Base-by-base conservation (phyloP, 495 filamentous ascomycete genomes). In the Platismatia glauca region DNA sequence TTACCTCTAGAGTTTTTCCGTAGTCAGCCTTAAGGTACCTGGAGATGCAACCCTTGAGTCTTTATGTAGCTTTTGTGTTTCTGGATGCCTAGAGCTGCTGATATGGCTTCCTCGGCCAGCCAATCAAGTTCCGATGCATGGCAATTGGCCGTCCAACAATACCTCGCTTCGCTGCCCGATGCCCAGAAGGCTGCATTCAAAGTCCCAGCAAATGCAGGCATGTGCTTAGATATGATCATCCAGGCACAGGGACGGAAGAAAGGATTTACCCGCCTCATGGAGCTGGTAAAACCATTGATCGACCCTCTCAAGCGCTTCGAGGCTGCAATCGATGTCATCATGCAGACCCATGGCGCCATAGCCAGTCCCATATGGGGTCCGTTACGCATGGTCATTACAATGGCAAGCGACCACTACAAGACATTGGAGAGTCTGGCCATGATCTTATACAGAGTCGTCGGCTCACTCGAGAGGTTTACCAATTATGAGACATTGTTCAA, bases 401-500 rank as follows among this genome's bases (percentile, higher is more conserved):
- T 62, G 29, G 60, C 60, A 38, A 63, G 61, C 50, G 69, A 71
- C 53, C 66, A 70, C 55, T 68, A 70, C 58, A 68, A 61, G 37
- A 70, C 69, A 9, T 52, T 70, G 7, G 65, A 71, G 53, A 70
- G 59, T 44, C 58, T 71, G 61, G 65, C 66, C 27, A 68, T 70
- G 65, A 68, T 68, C 18, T 52, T 71, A 2, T 60, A 70, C 52
- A 61, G 66, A 43, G 57, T 71, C 31, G 66, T 71, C 29, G 68
- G 68, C 39, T 70, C 69, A 20, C 46, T 71, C 22, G 63, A 71
- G 60, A 59, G 69, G 39, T 68, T 68, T 37, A 62, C 68, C 53
- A 66, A 70, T 53, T 71, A 71, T 31, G 69, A 71, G 57, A 60
- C 64, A 18, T 46, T 71, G 20, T 71, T 71, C 29, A 59, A 62